Evolutionary conservation across 805 yeast species (phyloP), one percentile per base, ranked within the genome.

Genomic region (Limtongia smithiae): DNA sequence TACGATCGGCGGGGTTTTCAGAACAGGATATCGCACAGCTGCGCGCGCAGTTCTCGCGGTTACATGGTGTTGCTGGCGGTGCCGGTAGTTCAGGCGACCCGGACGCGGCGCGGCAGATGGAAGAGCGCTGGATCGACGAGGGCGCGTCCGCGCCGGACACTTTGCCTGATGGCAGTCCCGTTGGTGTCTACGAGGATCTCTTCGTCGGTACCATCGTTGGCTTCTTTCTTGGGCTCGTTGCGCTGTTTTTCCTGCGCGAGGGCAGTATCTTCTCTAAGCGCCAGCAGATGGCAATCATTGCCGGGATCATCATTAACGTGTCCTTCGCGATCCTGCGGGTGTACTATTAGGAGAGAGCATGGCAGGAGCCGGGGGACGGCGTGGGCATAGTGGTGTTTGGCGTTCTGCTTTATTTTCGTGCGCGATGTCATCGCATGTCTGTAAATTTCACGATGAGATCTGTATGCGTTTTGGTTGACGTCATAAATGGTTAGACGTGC

Each of bases 1-100:
- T 90, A 44, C 72, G 89, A 15, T 79, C 81, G 28, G 90, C 89
- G 37, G 97, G 97, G 7, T 86, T 90, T 62, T 75, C 85, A 3
- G 85, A 79, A 28, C 83, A 79, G 51, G 97, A 90, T 59, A 79
- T 90, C 24, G 72, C 72, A 37, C 82, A 81, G 48, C 66, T 90
- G 51, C 73, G 96, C 51, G 69, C 76, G 44, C 96, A 89, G 64
- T 89, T 90, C 62, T 76, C 79, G 50, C 73, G 74, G 49, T 72
- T 89, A 2, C 85, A 48, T 28, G 62, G 54, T 20, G 60, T 60
- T 38, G 62, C 57, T 0, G 46, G 41, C 53, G 93, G 88, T 57
- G 80, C 83, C 41, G 83, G 88, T 0, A 85, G 78, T 3, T 75
- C 75, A 48, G 77, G 66, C 15, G 74, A 73, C 45, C 77, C 72